Conservation (phyloP, 148 eudicot species). For the Gaultheria prostrata region DNA sequence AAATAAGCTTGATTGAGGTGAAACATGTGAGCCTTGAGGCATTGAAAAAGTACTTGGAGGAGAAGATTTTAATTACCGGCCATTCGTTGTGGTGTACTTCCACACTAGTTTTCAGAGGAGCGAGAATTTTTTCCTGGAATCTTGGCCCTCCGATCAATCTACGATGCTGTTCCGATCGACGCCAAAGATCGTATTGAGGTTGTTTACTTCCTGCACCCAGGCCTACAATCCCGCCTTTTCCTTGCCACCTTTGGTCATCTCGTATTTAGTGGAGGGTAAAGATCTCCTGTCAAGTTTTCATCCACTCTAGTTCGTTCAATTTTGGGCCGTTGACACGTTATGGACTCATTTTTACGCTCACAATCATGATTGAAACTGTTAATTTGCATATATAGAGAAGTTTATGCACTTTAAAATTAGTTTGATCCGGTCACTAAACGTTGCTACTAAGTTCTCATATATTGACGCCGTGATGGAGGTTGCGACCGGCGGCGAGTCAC, state of each 20-base stretch:
- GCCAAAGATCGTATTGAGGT: constrained; percentile 41
- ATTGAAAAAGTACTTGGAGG: constrained; percentile 48
- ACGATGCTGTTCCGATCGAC: constrained; percentile 43
- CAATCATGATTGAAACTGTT: no score
- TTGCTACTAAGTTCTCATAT: no score
- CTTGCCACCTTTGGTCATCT: constrained; percentile 70
- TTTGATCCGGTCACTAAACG: no score
- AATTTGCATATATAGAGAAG: no score
- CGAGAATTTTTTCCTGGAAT: constrained; percentile 56
- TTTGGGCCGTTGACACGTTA: no score
- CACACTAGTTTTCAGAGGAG: constrained; percentile 45
- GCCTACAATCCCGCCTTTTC: constrained; percentile 63
- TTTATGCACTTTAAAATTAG: no score
- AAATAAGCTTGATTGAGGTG: no score
- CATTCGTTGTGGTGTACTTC: constrained; percentile 51
- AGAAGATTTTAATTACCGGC: constrained; percentile 36
- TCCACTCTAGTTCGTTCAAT: no score
- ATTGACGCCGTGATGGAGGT: no score
- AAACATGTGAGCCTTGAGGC: constrained; percentile 40
- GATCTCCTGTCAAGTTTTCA: no score
- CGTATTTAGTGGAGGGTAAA: constrained; percentile 47
- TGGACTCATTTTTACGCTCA: no score
- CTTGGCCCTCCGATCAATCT: constrained; percentile 46
- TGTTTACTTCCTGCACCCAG: constrained; percentile 67
- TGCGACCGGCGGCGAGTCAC: no score